These are phyloP conservation scores for Rhizophora apiculata DNA, from an alignment of 345 rosid species.

Conservation along the genomic window DNA sequence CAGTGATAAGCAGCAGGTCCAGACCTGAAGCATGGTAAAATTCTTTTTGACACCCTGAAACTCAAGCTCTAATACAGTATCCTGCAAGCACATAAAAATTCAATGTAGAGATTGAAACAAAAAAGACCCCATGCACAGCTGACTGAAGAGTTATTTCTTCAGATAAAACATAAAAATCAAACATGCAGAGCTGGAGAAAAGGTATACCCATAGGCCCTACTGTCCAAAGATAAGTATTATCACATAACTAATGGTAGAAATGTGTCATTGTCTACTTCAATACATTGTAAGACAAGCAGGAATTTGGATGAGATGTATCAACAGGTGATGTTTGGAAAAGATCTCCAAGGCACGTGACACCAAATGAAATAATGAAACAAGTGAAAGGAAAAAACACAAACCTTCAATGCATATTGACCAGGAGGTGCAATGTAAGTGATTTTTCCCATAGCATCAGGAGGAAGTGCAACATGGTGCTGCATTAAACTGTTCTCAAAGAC, in stretches of 20 bases:
- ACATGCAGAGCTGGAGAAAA: too few relatives aligned
- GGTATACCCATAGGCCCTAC: too few relatives aligned
- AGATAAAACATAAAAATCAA: too few relatives aligned
- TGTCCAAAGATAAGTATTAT: too few relatives aligned
- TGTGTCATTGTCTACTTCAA: too few relatives aligned
- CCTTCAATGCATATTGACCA: slow-evolving; percentile 98
- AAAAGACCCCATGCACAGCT: neutral
- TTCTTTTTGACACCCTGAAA: slow-evolving; percentile 95
- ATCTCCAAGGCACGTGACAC: too few relatives aligned
- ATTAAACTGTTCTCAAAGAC: slow-evolving; percentile 94
- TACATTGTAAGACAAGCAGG: too few relatives aligned
- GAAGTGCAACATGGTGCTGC: slow-evolving; percentile 85
- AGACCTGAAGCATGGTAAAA: slow-evolving; percentile 98
- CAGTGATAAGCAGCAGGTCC: slow-evolving; percentile 8
- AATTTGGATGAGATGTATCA: too few relatives aligned
- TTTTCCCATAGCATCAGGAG: slow-evolving; percentile 98
- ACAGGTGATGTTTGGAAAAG: too few relatives aligned
- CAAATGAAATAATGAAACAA: neutral
- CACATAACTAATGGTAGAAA: too few relatives aligned
- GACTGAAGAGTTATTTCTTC: too few relatives aligned
- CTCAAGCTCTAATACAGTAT: slow-evolving; percentile 94
- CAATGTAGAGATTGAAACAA: neutral
- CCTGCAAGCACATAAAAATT: slow-evolving; percentile 44
- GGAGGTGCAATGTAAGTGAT: slow-evolving; percentile 87
- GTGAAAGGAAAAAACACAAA: slow-evolving; percentile 26